Conservation (phyloP, 129 eudicot genomes). For the Solidago caesia region DNA sequence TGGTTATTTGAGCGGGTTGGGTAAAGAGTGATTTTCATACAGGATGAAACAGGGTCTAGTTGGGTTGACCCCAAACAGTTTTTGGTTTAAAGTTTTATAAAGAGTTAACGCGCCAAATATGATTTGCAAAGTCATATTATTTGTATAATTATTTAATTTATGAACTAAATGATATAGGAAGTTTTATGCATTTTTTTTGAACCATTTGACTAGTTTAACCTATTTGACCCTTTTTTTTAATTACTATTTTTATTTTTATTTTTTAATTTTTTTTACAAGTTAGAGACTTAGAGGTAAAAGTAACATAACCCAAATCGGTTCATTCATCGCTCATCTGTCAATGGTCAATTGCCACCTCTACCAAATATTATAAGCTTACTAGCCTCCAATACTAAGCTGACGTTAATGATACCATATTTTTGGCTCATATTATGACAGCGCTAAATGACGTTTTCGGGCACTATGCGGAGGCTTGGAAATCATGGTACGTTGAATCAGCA, state of each 20-base stretch:
- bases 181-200: not conserved
- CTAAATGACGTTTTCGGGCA: conserved; percentile 49
- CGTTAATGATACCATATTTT: conserved; percentile 22
- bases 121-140: not conserved
- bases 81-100: not conserved
- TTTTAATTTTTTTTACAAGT: no score
- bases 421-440: conserved; percentile 41
- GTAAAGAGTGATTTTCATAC: not conserved
- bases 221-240: not conserved
- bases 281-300: not conserved
- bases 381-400: not conserved
- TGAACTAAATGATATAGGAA: not conserved
- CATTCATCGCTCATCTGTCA: not conserved
- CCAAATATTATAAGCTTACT: not conserved
- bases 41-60: not conserved
- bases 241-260: no score
- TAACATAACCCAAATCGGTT: not conserved
- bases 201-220: not conserved
- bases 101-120: not conserved
- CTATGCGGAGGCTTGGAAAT: conserved; percentile 64
- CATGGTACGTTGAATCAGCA: conserved; percentile 59
- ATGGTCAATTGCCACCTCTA: no score
- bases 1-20: not conserved
- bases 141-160: not conserved
- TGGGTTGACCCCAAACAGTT: not conserved